Evolutionary conservation across 306 rosid genomes (phyloP).

Genomic region (Gastrolobium bilobum): DNA sequence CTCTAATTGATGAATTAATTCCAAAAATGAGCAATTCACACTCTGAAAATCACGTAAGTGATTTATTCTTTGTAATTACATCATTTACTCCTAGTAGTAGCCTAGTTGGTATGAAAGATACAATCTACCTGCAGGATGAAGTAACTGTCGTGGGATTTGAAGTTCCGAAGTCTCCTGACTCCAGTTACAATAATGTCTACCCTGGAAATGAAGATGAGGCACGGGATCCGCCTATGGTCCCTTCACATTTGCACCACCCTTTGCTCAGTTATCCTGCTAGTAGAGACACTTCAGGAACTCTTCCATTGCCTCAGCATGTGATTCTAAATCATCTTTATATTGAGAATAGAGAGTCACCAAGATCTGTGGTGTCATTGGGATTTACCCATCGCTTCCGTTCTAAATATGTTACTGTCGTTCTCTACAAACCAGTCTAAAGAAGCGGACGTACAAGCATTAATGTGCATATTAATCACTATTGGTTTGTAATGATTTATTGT

Average conservation of each 20-base stretch:
- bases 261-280: conserved; percentile 67
- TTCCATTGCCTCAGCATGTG: conserved; percentile 74
- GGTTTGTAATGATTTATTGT: conserved; percentile 53
- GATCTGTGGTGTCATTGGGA: conserved; percentile 91
- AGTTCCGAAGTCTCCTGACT: conserved; percentile 85
- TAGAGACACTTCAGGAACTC: conserved; percentile 60
- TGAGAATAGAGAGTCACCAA: conserved; percentile 81
- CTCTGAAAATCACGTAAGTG: conserved; percentile 72
- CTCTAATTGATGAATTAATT: conserved; percentile 61
- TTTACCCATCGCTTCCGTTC: conserved; percentile 90
- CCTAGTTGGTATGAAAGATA: conserved; percentile 20
- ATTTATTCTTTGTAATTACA: conserved; percentile 42
- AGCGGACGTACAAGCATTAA: conserved; percentile 62
- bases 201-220: conserved; percentile 82
- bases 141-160: conserved; percentile 85
- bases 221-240: conserved; percentile 86
- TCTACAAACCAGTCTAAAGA: conserved; percentile 92
- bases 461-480: conserved; percentile 36
- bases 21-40: conserved; percentile 75
- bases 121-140: conserved; percentile 72
- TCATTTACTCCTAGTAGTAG: conserved; percentile 39
- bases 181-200: conserved; percentile 81
- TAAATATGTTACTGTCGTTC: conserved; percentile 91
- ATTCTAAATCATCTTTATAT: conserved; percentile 94
- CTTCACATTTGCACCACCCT: conserved; percentile 82